Evolutionary conservation across 2,329 filamentous ascomycete genomes (phyloP), one percentile per base, ranked within the genome.

Genomic region (Anthostomella pinea): DNA sequence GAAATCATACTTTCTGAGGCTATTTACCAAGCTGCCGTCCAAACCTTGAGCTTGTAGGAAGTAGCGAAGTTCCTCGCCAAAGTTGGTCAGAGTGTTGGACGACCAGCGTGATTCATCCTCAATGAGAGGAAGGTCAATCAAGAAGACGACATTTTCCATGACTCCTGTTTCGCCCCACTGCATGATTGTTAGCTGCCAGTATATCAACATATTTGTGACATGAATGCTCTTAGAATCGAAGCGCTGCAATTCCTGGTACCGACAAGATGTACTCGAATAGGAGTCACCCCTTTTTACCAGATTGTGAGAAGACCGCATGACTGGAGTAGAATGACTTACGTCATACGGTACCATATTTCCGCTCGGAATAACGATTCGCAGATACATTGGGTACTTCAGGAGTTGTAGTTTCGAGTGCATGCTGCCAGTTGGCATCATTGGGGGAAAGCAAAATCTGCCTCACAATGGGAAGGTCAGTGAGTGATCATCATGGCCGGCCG

Each of bases 381-480:
- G 63, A 58, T 89, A 81, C 2, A 66, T 65, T 0, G 75, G 66
- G 51, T 88, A 87, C 52, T 89, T 91, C n/a, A 97, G 72, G 2
- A 97, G 65, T 75, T 95, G 90, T 27, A 97, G 70, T 58, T 98
- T 97, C 32, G 88, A 95, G 62, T 97, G 93, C 89, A 97, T 95
- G 52, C 75, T 81, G 16, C 81, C 83, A 5, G 77, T 69, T 2
- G 79, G 77, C 25, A 79, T 70, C 86, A 96, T 91, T 2, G 76
- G 75, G 11, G 91, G 91, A 56, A 97, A 95, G 57, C 87, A 89
- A 37, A 82, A 82, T 14, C 77, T 47, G 24, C 21, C 23, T n/a
- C 13, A 22, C 23, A 18, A n/a, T 5, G 3, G 15, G 24, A 9
- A 22, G 7, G 16, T 22, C n/a, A n/a, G 20, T 10, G 7, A 23